phyloP scores from a whole-genome alignment of 2,329 filamentous ascomycete species.

The Aspergillus spinulosporus region DNA sequence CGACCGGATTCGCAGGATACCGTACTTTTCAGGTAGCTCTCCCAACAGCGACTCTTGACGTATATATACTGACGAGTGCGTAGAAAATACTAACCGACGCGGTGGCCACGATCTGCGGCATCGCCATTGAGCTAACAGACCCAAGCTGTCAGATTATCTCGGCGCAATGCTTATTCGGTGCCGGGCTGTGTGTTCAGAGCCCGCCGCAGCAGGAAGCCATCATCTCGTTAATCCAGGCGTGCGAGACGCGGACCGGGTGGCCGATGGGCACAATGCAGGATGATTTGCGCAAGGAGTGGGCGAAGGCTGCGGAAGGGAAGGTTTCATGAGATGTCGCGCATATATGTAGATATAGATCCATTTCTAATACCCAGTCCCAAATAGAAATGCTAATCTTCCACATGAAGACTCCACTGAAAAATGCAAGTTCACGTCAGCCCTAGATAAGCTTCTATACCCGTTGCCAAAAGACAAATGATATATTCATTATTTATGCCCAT shows the following conservation, averaged over 20 bases:
- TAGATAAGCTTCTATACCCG: too few relatives aligned
- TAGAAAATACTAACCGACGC: neutral
- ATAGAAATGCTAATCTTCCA: too few relatives aligned
- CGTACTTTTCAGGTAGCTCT: neutral
- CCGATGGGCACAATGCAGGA: neutral
- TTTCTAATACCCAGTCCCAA: too few relatives aligned
- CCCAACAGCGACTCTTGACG: too few relatives aligned
- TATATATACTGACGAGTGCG: neutral
- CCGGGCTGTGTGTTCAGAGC: neutral
- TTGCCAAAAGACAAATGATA: too few relatives aligned
- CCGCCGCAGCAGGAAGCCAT: neutral
- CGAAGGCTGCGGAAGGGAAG: neutral
- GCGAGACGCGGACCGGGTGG: slow-evolving; percentile 1
- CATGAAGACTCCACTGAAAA: too few relatives aligned
- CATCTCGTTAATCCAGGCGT: neutral
- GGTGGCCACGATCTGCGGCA: neutral
- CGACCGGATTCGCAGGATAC: neutral
- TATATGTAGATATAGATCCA: too few relatives aligned
- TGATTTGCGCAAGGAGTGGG: slow-evolving; percentile 5
- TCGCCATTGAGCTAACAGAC: neutral
- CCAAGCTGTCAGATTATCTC: neutral
- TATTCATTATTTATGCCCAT: too few relatives aligned
- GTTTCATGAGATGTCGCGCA: neutral
- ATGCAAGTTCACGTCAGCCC: too few relatives aligned
- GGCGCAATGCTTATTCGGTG: neutral